These are phyloP conservation scores for Oxytropis ochrocephala DNA, from an alignment of 306 rosid species.

Conservation along the genomic window DNA sequence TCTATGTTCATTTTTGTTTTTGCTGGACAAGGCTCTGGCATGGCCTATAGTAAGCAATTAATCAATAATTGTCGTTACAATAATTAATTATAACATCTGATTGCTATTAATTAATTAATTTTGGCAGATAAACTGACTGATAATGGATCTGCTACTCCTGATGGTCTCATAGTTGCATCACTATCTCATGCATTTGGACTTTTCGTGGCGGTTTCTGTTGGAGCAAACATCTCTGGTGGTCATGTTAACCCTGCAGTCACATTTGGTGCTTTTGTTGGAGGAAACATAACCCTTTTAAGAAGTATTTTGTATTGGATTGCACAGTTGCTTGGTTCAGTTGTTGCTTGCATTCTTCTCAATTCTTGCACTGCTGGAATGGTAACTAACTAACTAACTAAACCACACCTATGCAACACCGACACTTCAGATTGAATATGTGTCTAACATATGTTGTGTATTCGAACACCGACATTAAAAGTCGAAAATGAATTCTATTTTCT, in stretches of 20 bases:
- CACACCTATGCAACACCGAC: neutral
- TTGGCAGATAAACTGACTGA: conserved; percentile 27
- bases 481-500: too few relatives aligned
- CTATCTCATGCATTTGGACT: conserved; percentile 67
- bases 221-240: conserved; percentile 78
- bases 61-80: too few relatives aligned
- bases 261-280: conserved; percentile 48
- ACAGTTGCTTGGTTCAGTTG: conserved; percentile 30
- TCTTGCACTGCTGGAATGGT: conserved; percentile 36
- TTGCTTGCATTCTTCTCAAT: conserved; percentile 31
- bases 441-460: too few relatives aligned
- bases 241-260: conserved; percentile 87
- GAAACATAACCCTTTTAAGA: conserved; percentile 32
- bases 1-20: conserved; percentile 75
- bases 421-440: too few relatives aligned
- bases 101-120: neutral
- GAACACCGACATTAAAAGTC: too few relatives aligned
- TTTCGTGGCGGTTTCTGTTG: conserved; percentile 71
- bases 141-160: conserved; percentile 30
- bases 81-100: neutral
- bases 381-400: neutral
- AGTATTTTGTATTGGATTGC: conserved; percentile 38
- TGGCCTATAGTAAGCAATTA: conserved; percentile 53
- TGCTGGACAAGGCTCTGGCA: conserved; percentile 83
- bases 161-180: conserved; percentile 57